Base-by-base conservation (phyloP, 352 stramenopile genomes). In the Blastocystis hominis region DNA sequence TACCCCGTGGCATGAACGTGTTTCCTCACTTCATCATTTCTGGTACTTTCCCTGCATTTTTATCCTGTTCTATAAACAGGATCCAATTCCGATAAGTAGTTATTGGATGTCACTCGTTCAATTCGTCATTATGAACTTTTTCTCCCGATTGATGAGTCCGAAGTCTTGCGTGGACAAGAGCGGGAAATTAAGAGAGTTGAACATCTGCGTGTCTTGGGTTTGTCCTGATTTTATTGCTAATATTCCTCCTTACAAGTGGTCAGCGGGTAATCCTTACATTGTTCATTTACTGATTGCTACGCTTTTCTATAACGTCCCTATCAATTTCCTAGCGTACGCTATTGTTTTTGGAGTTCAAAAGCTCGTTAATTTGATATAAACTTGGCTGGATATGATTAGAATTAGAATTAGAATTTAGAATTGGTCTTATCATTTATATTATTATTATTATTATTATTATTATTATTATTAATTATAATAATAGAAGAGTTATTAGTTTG, bases 41-140 rank as follows among this genome's bases (percentile, higher is more conserved):
- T 87, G 77, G 77, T 87, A 87, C 46, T 87, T 76, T 24, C 77
- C 77, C 3, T 69, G 62, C 30, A 64, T 87, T 17, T 40, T 87
- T 44, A 75, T 87, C 38, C 38, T 87, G 3, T 38, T 87, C 24
- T 69, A 63, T 38, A 40, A 47, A 50, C 64, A 87, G 30, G 38
- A 69, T 9, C 17, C 50, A 30, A 59, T 87, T 47, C 42, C 61
- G 17, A 44, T 87, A 47, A 46, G n/a, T 7, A 63, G 61, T 46
- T 87, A 87, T 30, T 69, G 40, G 17, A 24, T 87, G n/a, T 87
- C 77, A 15, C 72, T 87, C 5, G 42, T 87, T 34, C 64, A 76
- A 13, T 87, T 87, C 42, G 44, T 77, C 30, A 54, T 62, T 44
- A 24, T 77, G 13, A 75, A 66, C n/a, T 40, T 76, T 2, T 66